Conservation (phyloP, 1,284 basidiomycete species). For the Apiotrichum sp. region DNA sequence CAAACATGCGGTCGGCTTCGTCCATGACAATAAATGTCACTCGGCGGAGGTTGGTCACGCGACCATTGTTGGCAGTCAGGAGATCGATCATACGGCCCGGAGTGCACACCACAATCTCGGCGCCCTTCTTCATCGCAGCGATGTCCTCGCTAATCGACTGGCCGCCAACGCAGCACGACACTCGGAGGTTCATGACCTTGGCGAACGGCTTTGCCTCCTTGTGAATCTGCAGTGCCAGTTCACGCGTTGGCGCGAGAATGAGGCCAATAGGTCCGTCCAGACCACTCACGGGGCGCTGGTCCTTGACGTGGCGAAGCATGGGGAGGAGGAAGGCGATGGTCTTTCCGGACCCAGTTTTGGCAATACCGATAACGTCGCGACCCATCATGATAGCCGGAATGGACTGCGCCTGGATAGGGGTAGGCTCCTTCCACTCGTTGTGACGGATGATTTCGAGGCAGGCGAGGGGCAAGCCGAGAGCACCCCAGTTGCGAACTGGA, state of each 20-base stretch:
- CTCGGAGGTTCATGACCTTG: conserved; percentile 77
- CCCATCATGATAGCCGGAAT: conserved; percentile 98
- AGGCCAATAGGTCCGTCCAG: conserved; percentile 95
- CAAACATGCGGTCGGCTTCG: conserved; percentile 99
- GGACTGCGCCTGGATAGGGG: conserved; percentile 95
- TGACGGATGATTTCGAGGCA: conserved; percentile 89
- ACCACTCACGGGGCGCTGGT: conserved; percentile 85
- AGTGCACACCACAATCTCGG: conserved; percentile 97
- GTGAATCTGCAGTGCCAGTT: conserved; percentile 95
- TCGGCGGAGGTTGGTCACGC: conserved; percentile 94
- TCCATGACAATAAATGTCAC: conserved; percentile 98
- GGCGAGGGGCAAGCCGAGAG: conserved; percentile 86
- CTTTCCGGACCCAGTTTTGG: conserved; percentile 94
- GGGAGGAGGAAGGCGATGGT: conserved; percentile 95
- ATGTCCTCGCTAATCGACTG: conserved; percentile 99
- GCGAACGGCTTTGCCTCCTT: conserved; percentile 94
- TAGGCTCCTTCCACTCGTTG: conserved; percentile 79
- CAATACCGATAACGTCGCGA: conserved; percentile 98
- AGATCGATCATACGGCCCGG: conserved; percentile 99
- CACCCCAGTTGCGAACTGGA: conserved; percentile 97
- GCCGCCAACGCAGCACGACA: conserved; percentile 95
- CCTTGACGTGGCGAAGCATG: conserved; percentile 97
- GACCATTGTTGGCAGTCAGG: conserved; percentile 93
- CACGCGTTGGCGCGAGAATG: conserved; percentile 96
- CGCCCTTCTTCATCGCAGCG: conserved; percentile 96